Evolutionary conservation across 2,329 filamentous ascomycete species (phyloP).

Genomic region (Arthrobotrys pseudoclavata): DNA sequence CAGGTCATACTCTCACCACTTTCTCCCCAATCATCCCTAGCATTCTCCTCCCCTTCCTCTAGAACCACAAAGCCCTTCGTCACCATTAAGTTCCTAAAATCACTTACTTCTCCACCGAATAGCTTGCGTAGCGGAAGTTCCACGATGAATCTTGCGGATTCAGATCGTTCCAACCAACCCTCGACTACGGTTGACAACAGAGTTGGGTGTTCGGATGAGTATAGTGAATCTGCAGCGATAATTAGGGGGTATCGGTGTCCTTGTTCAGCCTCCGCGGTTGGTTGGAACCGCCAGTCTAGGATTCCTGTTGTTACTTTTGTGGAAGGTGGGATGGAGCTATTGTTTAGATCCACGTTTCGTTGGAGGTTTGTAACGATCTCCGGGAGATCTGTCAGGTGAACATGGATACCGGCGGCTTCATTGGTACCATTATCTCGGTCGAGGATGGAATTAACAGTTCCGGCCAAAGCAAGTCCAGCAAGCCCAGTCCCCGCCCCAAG

Average conservation of each 20-base stretch:
- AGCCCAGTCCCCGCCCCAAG: constrained; percentile 91
- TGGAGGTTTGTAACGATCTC: constrained; percentile 84
- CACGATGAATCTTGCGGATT: constrained; percentile 77
- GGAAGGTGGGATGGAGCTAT: constrained; percentile 71
- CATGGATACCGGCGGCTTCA: constrained; percentile 65
- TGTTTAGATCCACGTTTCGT: constrained; percentile 79
- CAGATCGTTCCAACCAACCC: constrained; percentile 74
- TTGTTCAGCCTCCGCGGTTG: constrained; percentile 65
- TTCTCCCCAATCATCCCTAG: constrained; percentile 80
- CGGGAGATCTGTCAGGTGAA: constrained; percentile 85
- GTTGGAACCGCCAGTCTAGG: constrained; percentile 78
- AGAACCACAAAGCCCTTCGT: constrained; percentile 70
- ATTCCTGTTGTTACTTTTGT: constrained; percentile 75
- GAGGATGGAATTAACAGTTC: constrained; percentile 63
- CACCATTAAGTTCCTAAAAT: constrained; percentile 75
- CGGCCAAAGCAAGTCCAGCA: constrained; percentile 87
- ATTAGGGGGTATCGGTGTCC: constrained; percentile 74
- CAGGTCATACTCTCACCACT: constrained; percentile 71
- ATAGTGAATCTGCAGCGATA: constrained; percentile 87
- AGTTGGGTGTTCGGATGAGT: constrained; percentile 83
- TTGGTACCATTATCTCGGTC: constrained; percentile 65
- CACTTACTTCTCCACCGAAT: constrained; percentile 74
- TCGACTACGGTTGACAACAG: constrained; percentile 80
- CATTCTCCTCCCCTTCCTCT: constrained; percentile 75
- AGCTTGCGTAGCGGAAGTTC: constrained; percentile 84